Evolutionary conservation across 1,139 yeast genomes (phyloP), one percentile per base, ranked within the genome.

Genomic region (Yamadazyma membranifaciens): DNA sequence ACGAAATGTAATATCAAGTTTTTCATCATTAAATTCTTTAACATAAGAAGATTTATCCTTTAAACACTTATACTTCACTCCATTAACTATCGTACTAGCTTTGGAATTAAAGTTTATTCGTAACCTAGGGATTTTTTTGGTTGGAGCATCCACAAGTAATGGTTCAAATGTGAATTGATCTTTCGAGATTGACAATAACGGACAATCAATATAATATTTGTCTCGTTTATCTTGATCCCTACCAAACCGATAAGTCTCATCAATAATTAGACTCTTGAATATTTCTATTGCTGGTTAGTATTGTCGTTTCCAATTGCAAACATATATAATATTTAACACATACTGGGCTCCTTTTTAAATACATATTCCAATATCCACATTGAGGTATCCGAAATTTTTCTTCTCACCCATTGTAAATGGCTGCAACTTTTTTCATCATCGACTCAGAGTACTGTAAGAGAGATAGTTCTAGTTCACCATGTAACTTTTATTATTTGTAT

Each of bases 31-130:
- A 13, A 33, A 33, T 3, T 9, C 22, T 25, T 34, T 31, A 34
- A 27, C 11, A n/a, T 27, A 25, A 26, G 32, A 31, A 14, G 37
- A 14, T 14, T 16, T 27, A 17, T 27, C 32, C 10, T 32, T 29
- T 15, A 20, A 15, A 10, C 65, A 46, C 34, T 59, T 60, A 40
- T 53, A 54, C 10, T 50, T 49, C 2, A 47, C 44, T 1, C 62
- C 67, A 49, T 67, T 66, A 29, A 69, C 57, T 6, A 43, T 49
- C 0, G 69, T 57, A 31, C 59, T 53, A 1, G 71, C 71, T 31
- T 63, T 52, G 3, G 72, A 59, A n/a, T 57, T 49, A 9, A 68
- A 50, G 6, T 48, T 46, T 10, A 68, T 40, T 1, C 24, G 26
- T 11, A 67, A 43, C 11, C 56, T 52, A 1, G 71, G 43, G 9